Base-by-base conservation (phyloP, 139 green algal genomes). In the Penium margaritaceum region DNA sequence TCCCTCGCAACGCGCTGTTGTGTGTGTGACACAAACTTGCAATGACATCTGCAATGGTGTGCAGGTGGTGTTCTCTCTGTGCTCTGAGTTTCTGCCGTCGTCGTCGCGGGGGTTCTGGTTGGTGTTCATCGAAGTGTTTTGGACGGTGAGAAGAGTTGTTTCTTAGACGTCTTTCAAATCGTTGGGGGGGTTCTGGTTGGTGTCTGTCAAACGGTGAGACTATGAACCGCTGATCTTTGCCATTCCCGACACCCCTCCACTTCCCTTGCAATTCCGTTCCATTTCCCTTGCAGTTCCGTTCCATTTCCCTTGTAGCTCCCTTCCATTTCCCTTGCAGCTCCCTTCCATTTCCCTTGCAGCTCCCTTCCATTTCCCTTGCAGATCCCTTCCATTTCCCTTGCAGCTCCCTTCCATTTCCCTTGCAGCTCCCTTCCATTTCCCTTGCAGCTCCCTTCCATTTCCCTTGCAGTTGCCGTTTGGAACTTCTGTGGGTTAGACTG, bases 91-190 rank as follows among this genome's bases (percentile, higher is more conserved):
- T 38, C 41, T 83, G 17, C 75, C 75, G 12, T 75, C 74, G 9
- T 33, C 30, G n/a, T 44, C 63, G 17, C 78, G 90, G 14, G 90
- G 86, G 12, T 68, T 71, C 14, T 86, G 79, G 78, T 67, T 91
- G 21, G 75, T 89, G 2, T 41, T 79, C 5, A 74, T 95, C 36
- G 83, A 93, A 57, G 54, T 79, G 7, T 87, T 86, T 46, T 95
- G 89, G 89, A 95, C 86, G 21, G 47, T 90, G 27, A 71, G 63
- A 65, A 65, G 12, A 36, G 30, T 7, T 7, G 32, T 24, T 65
- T 7, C 32, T 19, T 12, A 12, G 9, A 69, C 12, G 27, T 41
- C 9, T 7, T 64, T 71, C 9, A 34, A 12, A 67, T 36, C 19
- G 1, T 73, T 67, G 63, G 7, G 6, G 47, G 47, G 15, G 51